Conservation (phyloP, 345 rosid species). For the Reutealis trisperma region DNA sequence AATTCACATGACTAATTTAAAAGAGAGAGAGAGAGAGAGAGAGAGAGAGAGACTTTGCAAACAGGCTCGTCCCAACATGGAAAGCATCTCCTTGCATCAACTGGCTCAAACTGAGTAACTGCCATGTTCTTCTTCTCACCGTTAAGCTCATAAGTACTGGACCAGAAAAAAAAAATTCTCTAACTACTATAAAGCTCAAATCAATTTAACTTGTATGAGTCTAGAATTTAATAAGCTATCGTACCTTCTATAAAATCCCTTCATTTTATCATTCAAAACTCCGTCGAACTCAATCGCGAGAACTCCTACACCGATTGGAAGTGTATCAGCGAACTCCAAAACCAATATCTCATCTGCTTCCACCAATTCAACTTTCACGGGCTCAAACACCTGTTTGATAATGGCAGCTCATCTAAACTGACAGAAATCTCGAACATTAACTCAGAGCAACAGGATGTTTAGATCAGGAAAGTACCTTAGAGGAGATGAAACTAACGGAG, state of each 20-base stretch:
- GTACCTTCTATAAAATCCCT: constrained; percentile 90
- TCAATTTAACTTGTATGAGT: background rate
- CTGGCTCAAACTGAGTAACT: constrained; percentile 96
- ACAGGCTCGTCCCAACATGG: constrained; percentile 99
- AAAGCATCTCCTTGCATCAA: constrained; percentile 91
- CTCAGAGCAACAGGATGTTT: background rate
- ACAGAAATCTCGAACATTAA: background rate
- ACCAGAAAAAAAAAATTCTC: background rate
- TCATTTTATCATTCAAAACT: constrained; percentile 76
- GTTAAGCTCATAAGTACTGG: constrained; percentile 68
- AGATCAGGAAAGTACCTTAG: constrained; percentile 46
- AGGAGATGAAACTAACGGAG: constrained; percentile 60
- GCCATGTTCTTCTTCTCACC: constrained; percentile 98
- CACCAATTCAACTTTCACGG: constrained; percentile 48
- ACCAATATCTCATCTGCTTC: constrained; percentile 80
- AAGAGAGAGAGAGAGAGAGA: background rate
- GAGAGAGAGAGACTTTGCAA: constrained; percentile 61
- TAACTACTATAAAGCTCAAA: background rate
- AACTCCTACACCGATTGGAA: constrained; percentile 72
- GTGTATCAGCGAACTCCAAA: constrained; percentile 63
- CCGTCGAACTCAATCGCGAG: constrained; percentile 64
- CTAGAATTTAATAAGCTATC: background rate
- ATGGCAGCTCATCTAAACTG: background rate
- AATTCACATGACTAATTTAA: background rate
- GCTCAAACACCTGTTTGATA: constrained; percentile 49